Evolutionary conservation across 306 rosid genomes (phyloP), one percentile per base, ranked within the genome.

Genomic region (Pueraria montana): DNA sequence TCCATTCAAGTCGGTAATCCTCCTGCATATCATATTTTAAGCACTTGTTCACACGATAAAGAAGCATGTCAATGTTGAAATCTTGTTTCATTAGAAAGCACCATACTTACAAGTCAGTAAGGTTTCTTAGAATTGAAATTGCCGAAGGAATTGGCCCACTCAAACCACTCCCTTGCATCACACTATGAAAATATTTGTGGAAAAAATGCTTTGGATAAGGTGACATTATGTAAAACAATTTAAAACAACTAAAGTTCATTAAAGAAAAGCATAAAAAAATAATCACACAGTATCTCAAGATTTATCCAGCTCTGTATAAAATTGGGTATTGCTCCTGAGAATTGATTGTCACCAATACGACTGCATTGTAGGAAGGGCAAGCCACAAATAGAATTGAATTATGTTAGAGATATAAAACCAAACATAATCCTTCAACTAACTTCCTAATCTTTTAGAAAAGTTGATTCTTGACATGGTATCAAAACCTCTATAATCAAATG

Each of bases 141-240:
- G 74, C 83, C 7, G 65, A n/a, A 81, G 97, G 98, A 88, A 92
- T 88, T 50, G 95, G 97, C 45, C 98, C 97, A n/a, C 70, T 90
- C 85, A 94, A 84, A 52, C 96, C 94, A 80, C 91, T 89, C 27
- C 89, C 97, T 76, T 84, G 93, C 76, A 93, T 86, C 11, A 34
- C 72, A 0, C 97, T 90, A 87, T n/a, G n/a, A n/a, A n/a, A n/a
- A n/a, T n/a, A n/a, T n/a, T n/a, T n/a, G n/a, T n/a, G n/a, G n/a
- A 34, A 76, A 48, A 77, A 59, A 55, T 21, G 32, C 16, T 58
- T 21, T 23, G 32, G 61, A 87, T 64, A 36, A 81, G 30, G 45
- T 34, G 62, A 34, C n/a, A 13, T 42, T 45, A 42, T 6, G 46
- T 42, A n/a, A 50, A 70, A 10, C 21, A 74, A 61, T 4, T 76